Percentiles rank a stretch among this genome's conserved stretches.
Evolutionary conservation across 148 eudicot species (phyloP).

Genomic region (Gaultheria prostrata): DNA sequence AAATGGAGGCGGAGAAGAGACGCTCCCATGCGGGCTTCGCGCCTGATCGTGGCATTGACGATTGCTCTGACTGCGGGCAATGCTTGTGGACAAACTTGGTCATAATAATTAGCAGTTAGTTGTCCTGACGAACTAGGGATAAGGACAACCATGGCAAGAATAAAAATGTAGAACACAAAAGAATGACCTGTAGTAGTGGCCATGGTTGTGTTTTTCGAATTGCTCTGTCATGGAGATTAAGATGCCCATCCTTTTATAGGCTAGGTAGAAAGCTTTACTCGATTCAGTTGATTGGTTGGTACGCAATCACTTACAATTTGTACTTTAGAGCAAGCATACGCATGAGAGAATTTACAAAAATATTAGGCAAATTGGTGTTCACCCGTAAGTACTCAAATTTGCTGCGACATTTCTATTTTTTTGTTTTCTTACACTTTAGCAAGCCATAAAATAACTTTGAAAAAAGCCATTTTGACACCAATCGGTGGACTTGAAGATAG

Average conservation of each 20-base stretch:
- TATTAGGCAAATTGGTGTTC: too few species aligned
- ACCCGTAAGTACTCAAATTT: too few species aligned
- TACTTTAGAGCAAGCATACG: background rate
- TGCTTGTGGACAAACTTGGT: constrained; percentile 5
- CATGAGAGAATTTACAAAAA: too few species aligned
- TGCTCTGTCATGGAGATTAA: background rate
- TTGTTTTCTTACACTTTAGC: too few species aligned
- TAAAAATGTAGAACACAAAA: background rate
- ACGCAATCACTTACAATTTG: background rate
- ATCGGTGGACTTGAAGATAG: too few species aligned
- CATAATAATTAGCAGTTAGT: background rate
- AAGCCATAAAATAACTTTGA: too few species aligned
- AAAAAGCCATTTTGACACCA: too few species aligned
- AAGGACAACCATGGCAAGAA: background rate
- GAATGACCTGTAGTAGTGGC: background rate
- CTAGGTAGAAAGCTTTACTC: background rate
- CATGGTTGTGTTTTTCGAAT: background rate
- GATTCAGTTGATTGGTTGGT: background rate
- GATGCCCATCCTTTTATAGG: background rate
- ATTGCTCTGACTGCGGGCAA: background rate
- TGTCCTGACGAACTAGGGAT: background rate
- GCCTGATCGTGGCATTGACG: constrained; percentile 28
- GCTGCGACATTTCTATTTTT: too few species aligned
- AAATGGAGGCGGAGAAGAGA: constrained; percentile 57
- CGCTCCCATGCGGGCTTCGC: constrained; percentile 54